These are phyloP conservation scores for Phyllosticta paracitricarpa DNA, from an alignment of 2,329 filamentous ascomycete species.

Conservation along the genomic window DNA sequence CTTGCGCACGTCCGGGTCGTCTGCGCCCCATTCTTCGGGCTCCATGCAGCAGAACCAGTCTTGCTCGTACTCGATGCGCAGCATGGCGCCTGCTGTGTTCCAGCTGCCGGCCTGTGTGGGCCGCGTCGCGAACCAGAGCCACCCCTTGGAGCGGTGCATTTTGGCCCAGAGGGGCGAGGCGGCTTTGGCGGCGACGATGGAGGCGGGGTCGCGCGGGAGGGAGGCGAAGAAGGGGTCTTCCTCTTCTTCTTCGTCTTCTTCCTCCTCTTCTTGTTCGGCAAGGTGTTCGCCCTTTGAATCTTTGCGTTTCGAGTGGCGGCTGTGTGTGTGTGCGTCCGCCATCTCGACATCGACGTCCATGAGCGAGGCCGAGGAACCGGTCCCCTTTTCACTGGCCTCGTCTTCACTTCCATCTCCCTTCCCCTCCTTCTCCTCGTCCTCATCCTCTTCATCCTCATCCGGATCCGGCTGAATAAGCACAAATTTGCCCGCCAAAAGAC, in stretches of 20 bases:
- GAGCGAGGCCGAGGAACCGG: neutral
- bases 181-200: constrained; percentile 48
- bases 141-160: constrained; percentile 54
- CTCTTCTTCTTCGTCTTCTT: constrained; percentile 20
- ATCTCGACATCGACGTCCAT: constrained; percentile 13
- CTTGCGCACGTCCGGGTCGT: constrained; percentile 35
- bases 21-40: constrained; percentile 40
- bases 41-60: constrained; percentile 49
- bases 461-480: constrained; percentile 31
- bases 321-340: constrained; percentile 1
- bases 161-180: constrained; percentile 42
- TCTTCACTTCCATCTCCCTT: constrained; percentile 16
- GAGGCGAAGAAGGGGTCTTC: constrained; percentile 16
- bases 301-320: neutral
- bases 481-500: constrained; percentile 33
- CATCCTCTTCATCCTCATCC: constrained; percentile 23
- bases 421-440: constrained; percentile 17
- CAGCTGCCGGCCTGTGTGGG: constrained; percentile 48
- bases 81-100: constrained; percentile 56
- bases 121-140: constrained; percentile 50
- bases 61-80: constrained; percentile 50
- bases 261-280: constrained; percentile 24
- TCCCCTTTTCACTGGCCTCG: constrained; percentile 5
- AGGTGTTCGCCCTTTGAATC: constrained; percentile 6
- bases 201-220: constrained; percentile 9